A percentile compares a stretch with the other conserved stretches of the same genome.
These are phyloP conservation scores for Xylaria hypoxylon DNA, from an alignment of 2,329 filamentous ascomycete genomes.

Conservation along the genomic window DNA sequence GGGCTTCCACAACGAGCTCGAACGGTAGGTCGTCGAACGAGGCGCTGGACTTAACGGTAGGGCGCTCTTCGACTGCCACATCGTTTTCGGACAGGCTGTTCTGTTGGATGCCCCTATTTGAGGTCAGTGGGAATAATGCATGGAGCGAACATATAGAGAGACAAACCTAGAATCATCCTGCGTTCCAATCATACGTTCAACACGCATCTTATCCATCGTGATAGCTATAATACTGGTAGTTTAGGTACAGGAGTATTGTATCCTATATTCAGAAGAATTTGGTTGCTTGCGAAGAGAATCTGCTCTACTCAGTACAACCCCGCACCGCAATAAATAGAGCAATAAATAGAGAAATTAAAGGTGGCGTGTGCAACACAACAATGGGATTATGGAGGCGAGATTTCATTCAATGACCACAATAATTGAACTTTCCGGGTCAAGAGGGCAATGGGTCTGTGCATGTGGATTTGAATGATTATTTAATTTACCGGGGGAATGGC, in stretches of 20 bases:
- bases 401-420: too few relatives aligned
- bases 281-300: not conserved
- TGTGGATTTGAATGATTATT: too few relatives aligned
- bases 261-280: not conserved
- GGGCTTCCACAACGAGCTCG: not conserved
- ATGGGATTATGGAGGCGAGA: too few relatives aligned
- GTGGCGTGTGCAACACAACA: too few relatives aligned
- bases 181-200: not conserved
- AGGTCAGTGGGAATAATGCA: not conserved
- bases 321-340: not conserved
- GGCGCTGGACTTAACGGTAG: not conserved
- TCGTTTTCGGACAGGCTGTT: not conserved
- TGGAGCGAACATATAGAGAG: not conserved
- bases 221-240: not conserved
- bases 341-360: too few relatives aligned
- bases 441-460: too few relatives aligned
- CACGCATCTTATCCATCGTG: not conserved
- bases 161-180: not conserved
- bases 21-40: constrained; percentile 2
- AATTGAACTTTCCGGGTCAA: too few relatives aligned
- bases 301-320: too few relatives aligned
- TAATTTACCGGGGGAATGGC: too few relatives aligned
- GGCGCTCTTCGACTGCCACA: not conserved
- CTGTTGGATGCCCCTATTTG: not conserved
- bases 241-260: not conserved